phyloP scores from a whole-genome alignment of 805 yeast species.

The Spathaspora sp. region DNA sequence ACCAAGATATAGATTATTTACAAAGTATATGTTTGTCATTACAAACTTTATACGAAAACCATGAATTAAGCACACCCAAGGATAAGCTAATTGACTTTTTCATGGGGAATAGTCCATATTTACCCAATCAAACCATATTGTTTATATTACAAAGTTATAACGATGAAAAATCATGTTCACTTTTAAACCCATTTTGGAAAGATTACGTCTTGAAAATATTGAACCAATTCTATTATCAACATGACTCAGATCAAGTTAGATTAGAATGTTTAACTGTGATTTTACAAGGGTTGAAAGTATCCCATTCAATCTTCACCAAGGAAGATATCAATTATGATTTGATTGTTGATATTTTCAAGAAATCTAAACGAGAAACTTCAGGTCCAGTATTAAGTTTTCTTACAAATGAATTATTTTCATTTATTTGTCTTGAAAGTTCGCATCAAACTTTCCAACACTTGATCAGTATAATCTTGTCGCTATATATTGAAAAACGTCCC shows the following conservation, averaged over 20 bases:
- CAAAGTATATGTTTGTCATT: slow-evolving; percentile 32
- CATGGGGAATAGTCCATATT: slow-evolving; percentile 28
- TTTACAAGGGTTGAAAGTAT: slow-evolving; percentile 31
- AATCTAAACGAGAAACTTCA: slow-evolving; percentile 26
- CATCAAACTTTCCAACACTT: slow-evolving; percentile 13
- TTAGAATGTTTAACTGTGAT: slow-evolving; percentile 30
- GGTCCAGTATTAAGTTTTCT: slow-evolving; percentile 27
- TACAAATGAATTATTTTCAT: slow-evolving; percentile 22
- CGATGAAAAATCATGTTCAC: slow-evolving; percentile 50
- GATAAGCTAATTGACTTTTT: slow-evolving; percentile 41
- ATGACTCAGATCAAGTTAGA: slow-evolving; percentile 16
- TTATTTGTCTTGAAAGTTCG: slow-evolving; percentile 15
- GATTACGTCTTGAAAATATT: slow-evolving; percentile 43
- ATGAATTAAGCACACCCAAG: slow-evolving; percentile 39
- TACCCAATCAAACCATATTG: slow-evolving; percentile 35
- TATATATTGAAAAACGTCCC: slow-evolving; percentile 1
- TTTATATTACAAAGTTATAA: slow-evolving; percentile 47
- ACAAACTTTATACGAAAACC: slow-evolving; percentile 24
- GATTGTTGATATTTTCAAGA: slow-evolving; percentile 27
- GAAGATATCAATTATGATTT: slow-evolving; percentile 27
- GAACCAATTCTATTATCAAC: slow-evolving; percentile 36
- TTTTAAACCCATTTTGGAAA: slow-evolving; percentile 50
- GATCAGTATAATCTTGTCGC: slow-evolving; percentile 5
- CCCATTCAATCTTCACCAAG: slow-evolving; percentile 27
- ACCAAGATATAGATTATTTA: slow-evolving; percentile 28